Conservation (phyloP, 768 basidiomycete genomes). For the Psilocybe cyanescens region DNA sequence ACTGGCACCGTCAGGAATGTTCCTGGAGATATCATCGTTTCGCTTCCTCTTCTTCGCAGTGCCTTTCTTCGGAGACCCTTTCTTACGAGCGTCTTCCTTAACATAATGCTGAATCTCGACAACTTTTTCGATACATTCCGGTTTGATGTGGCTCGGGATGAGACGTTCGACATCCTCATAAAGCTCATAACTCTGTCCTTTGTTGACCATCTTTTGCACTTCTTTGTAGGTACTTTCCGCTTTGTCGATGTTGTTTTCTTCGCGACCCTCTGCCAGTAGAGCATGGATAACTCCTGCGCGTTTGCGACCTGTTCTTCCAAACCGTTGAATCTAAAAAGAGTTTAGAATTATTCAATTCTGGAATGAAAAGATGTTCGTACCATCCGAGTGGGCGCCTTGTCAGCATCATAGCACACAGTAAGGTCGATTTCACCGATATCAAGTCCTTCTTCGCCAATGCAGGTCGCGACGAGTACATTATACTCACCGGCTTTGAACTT, state of each 20-base stretch:
- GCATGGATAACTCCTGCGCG: conserved; percentile 89
- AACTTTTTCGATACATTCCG: conserved; percentile 74
- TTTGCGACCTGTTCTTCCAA: conserved; percentile 95
- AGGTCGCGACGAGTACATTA: conserved; percentile 95
- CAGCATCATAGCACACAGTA: conserved; percentile 95
- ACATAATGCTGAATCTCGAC: conserved; percentile 84
- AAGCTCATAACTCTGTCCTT: conserved; percentile 86
- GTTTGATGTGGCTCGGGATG: conserved; percentile 77
- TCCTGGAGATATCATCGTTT: conserved; percentile 66
- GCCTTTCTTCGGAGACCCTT: conserved; percentile 35
- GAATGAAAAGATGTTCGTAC: conserved; percentile 44
- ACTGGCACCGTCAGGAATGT: conserved; percentile 75
- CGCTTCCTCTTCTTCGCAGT: conserved; percentile 64
- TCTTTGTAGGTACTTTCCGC: conserved; percentile 86
- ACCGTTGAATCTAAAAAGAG: conserved; percentile 82
- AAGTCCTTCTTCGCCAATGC: conserved; percentile 96
- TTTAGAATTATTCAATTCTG: not conserved
- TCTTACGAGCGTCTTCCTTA: conserved; percentile 50
- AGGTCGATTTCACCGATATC: conserved; percentile 98
- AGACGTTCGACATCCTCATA: conserved; percentile 92
- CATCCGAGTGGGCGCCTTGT: conserved; percentile 96
- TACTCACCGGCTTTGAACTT: conserved; percentile 86
- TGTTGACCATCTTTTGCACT: conserved; percentile 86
- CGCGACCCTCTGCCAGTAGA: conserved; percentile 86
- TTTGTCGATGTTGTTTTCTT: conserved; percentile 88